Conservation (phyloP, 2,329 filamentous ascomycete genomes). For the Claviceps sp. region DNA sequence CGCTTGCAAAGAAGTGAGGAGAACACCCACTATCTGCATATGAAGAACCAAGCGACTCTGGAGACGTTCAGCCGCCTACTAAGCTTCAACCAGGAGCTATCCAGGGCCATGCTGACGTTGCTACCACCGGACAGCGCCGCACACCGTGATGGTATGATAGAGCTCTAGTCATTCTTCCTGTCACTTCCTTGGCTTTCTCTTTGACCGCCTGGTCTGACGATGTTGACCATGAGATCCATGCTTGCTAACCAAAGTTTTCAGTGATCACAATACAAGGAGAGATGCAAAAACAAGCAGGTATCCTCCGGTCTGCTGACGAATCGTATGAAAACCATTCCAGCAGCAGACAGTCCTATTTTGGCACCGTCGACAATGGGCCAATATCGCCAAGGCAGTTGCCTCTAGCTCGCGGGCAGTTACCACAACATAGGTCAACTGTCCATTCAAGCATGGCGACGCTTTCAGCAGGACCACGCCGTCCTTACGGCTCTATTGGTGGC, state of each 20-base stretch:
- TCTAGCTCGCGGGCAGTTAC: constrained; percentile 38
- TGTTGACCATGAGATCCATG: neutral
- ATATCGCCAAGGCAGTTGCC: constrained; percentile 79
- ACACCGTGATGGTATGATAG: constrained; percentile 63
- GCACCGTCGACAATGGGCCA: constrained; percentile 58
- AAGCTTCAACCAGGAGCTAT: constrained; percentile 75
- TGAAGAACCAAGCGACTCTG: constrained; percentile 68
- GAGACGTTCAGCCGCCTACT: constrained; percentile 61
- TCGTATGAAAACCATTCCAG: constrained; percentile 57
- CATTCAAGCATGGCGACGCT: constrained; percentile 52
- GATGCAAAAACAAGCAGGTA: constrained; percentile 47
- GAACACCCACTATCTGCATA: constrained; percentile 60
- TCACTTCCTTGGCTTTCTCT: constrained; percentile 13
- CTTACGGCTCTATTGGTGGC: constrained; percentile 79
- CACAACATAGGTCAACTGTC: constrained; percentile 63
- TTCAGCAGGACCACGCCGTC: constrained; percentile 58
- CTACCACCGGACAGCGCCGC: constrained; percentile 64
- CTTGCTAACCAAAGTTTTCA: constrained; percentile 14
- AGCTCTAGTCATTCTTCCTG: neutral
- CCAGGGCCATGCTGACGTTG: constrained; percentile 58
- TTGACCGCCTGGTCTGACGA: neutral
- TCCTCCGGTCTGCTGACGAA: constrained; percentile 44
- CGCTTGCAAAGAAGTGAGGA: constrained; percentile 76
- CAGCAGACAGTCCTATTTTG: constrained; percentile 52
- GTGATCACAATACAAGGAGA: constrained; percentile 44